A percentile compares a stretch with the other conserved stretches of the same genome.
Conservation (phyloP, 1,284 basidiomycete species). For the Malassezia equina region DNA sequence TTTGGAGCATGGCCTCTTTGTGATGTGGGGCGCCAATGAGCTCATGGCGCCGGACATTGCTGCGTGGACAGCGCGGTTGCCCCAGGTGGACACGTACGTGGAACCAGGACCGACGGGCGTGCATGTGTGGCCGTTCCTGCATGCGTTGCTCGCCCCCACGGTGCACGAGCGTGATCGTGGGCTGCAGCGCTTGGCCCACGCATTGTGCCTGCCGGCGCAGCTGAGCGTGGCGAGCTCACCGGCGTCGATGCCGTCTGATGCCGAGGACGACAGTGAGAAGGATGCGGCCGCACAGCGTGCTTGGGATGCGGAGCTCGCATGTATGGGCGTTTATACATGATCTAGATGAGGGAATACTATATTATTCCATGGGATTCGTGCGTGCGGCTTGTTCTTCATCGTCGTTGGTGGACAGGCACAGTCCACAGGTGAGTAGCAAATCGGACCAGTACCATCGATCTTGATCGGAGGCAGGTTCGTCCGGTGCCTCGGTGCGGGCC, state of each 20-base stretch:
- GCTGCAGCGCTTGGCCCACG: slow-evolving; percentile 34
- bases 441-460: slow-evolving; percentile 15
- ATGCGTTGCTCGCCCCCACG: slow-evolving; percentile 39
- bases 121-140: slow-evolving; percentile 46
- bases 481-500: neutral
- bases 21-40: slow-evolving; percentile 41
- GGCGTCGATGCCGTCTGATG: slow-evolving; percentile 15
- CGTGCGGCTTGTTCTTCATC: slow-evolving; percentile 18
- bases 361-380: slow-evolving; percentile 19
- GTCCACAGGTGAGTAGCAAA: slow-evolving; percentile 10
- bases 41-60: slow-evolving; percentile 40
- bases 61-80: slow-evolving; percentile 28
- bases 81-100: slow-evolving; percentile 31
- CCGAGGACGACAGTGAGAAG: slow-evolving; percentile 2
- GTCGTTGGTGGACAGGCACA: slow-evolving; percentile 12
- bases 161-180: slow-evolving; percentile 39
- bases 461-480: neutral
- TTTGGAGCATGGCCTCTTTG: slow-evolving; percentile 29
- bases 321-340: neutral
- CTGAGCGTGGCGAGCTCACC: slow-evolving; percentile 1
- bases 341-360: neutral
- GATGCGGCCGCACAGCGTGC: neutral
- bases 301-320: slow-evolving; percentile 9
- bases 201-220: slow-evolving; percentile 17
- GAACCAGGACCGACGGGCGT: slow-evolving; percentile 40